phyloP scores from a whole-genome alignment of 495 filamentous ascomycete species.

The Annulohypoxylon bovei region DNA sequence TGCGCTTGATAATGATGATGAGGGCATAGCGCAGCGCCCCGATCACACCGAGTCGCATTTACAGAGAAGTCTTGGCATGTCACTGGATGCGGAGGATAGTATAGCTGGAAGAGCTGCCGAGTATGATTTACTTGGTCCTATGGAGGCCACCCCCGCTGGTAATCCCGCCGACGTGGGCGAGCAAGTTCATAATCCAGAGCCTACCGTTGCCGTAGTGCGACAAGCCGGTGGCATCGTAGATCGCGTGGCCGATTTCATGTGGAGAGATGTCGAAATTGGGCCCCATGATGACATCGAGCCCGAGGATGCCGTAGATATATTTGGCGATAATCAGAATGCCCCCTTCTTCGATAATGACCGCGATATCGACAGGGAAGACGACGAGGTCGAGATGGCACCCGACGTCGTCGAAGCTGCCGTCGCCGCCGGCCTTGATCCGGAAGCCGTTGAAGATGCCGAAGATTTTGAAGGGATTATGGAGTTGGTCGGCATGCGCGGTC shows the following conservation, averaged over 20 bases:
- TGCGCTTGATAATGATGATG: neutral
- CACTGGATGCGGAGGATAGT: conserved; percentile 1
- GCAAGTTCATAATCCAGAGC: conserved; percentile 15
- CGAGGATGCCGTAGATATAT: conserved; percentile 52
- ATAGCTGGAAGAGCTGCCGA: neutral
- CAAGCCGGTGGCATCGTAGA: conserved; percentile 49
- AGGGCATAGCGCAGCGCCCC: neutral
- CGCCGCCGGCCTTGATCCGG: conserved; percentile 56
- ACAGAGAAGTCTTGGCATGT: neutral
- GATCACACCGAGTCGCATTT: neutral
- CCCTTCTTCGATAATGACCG: conserved; percentile 40
- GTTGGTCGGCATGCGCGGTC: conserved; percentile 94
- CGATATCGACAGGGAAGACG: conserved; percentile 35
- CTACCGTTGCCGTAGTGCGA: conserved; percentile 13
- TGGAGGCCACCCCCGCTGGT: neutral
- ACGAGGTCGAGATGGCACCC: conserved; percentile 45
- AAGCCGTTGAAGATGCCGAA: conserved; percentile 81
- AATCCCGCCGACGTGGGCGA: neutral
- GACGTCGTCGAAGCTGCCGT: conserved; percentile 54
- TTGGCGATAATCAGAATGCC: conserved; percentile 52
- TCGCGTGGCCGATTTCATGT: conserved; percentile 61
- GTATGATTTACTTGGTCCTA: neutral
- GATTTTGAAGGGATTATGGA: conserved; percentile 98
- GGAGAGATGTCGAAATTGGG: conserved; percentile 43
- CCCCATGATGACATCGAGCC: conserved; percentile 47